Conservation (phyloP, 2,329 filamentous ascomycete genomes). For the Cladobotryum mycophilum region DNA sequence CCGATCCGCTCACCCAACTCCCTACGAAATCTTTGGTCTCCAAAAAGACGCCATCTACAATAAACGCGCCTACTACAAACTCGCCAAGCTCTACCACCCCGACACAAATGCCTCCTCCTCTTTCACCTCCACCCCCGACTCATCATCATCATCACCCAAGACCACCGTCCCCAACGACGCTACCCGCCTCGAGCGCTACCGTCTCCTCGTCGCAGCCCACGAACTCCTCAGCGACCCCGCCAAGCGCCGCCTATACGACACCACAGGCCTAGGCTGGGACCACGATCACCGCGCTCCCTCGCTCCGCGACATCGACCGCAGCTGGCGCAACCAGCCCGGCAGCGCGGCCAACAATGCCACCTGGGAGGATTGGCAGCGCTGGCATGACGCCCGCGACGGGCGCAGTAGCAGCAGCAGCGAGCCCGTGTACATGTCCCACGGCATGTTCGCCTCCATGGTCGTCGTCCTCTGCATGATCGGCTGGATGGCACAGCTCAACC, state of each 20-base stretch:
- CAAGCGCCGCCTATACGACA: constrained; percentile 77
- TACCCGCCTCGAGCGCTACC: constrained; percentile 78
- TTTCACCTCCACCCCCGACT: constrained; percentile 18
- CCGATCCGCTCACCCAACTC: constrained; percentile 54
- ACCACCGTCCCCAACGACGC: constrained; percentile 35
- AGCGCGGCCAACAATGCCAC: constrained; percentile 68
- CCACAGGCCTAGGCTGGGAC: constrained; percentile 74
- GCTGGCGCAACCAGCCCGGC: constrained; percentile 44
- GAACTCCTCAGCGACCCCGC: constrained; percentile 75
- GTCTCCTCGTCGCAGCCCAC: constrained; percentile 81
- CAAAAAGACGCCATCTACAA: constrained; percentile 61
- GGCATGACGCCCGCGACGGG: constrained; percentile 53
- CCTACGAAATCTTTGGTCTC: constrained; percentile 78
- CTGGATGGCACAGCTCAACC: constrained; percentile 63
- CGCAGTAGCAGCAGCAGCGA: constrained; percentile 43
- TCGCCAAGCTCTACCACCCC: constrained; percentile 95
- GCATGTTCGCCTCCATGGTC: constrained; percentile 65
- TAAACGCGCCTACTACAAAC: constrained; percentile 78
- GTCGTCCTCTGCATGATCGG: constrained; percentile 63
- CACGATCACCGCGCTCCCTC: constrained; percentile 48
- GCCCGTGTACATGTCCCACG: constrained; percentile 68
- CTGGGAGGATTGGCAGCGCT: constrained; percentile 96
- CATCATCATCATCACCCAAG: constrained; percentile 13
- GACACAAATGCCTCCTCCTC: no score
- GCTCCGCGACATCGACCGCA: constrained; percentile 35